Evolutionary conservation across 352 stramenopile genomes (phyloP).

Genomic region (Phytophthora pluvialis): DNA sequence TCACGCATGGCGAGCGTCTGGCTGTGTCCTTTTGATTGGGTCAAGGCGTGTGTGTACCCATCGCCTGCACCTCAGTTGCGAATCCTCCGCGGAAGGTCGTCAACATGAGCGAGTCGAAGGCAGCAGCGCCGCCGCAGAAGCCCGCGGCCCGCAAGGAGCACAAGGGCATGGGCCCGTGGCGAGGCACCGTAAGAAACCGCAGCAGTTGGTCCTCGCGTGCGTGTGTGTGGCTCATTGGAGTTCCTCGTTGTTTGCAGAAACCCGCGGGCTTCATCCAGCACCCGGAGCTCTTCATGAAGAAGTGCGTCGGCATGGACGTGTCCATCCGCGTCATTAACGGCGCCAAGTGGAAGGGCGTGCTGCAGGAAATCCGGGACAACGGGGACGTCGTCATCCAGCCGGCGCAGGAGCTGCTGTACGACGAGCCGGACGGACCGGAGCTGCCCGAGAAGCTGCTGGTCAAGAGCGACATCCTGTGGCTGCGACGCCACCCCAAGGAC

Average conservation of each 20-base stretch:
- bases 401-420: slow-evolving; percentile 37
- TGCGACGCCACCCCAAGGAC: slow-evolving; percentile 25
- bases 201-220: neutral
- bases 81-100: neutral
- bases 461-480: slow-evolving; percentile 37
- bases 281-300: slow-evolving; percentile 29
- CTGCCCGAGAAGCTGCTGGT: slow-evolving; percentile 29
- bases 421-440: slow-evolving; percentile 24
- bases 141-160: slow-evolving; percentile 4
- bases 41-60: slow-evolving; percentile 20
- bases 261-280: slow-evolving; percentile 31
- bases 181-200: slow-evolving; percentile 20
- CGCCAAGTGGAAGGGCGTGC: slow-evolving; percentile 31
- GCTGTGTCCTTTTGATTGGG: slow-evolving; percentile 3
- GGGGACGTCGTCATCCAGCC: slow-evolving; percentile 31
- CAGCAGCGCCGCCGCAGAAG: neutral
- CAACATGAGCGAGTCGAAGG: slow-evolving; percentile 17
- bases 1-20: slow-evolving; percentile 13
- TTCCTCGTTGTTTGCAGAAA: slow-evolving; percentile 21
- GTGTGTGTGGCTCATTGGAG: neutral
- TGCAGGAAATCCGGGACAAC: slow-evolving; percentile 25
- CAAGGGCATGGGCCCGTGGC: slow-evolving; percentile 26
- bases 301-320: slow-evolving; percentile 29
- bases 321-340: slow-evolving; percentile 34
- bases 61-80: slow-evolving; percentile 8